Evolutionary conservation across 179 eudicot species (phyloP).

Genomic region (Heliamphora pulchella): DNA sequence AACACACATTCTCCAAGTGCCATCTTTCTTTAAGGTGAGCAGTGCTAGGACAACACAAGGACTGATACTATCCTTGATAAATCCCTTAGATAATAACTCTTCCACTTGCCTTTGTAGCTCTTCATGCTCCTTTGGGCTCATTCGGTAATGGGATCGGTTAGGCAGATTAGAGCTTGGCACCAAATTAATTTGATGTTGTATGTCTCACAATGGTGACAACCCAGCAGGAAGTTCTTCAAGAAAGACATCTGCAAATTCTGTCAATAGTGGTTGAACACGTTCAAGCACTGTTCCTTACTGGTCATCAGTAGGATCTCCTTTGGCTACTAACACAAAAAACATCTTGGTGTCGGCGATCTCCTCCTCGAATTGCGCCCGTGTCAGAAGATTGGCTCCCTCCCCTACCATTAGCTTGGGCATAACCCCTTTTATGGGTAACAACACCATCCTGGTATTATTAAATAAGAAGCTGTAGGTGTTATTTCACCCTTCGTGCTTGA

Average conservation of each 20-base stretch:
- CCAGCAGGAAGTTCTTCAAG: not conserved
- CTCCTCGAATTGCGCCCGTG: not conserved
- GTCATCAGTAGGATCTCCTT: too few relatives aligned
- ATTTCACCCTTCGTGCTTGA: not conserved
- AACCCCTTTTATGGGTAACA: accelerated
- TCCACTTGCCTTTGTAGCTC: not conserved
- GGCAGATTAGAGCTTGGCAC: not conserved
- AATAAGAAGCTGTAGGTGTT: not conserved
- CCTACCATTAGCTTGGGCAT: too few relatives aligned
- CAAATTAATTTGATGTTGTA: not conserved
- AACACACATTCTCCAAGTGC: not conserved
- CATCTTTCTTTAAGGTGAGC: not conserved
- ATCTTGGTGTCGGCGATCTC: not conserved
- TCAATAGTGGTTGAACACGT: not conserved
- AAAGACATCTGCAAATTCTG: not conserved
- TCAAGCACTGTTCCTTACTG: too few relatives aligned
- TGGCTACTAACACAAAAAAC: too few relatives aligned
- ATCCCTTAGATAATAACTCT: not conserved
- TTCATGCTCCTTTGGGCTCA: not conserved
- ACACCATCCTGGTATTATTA: not conserved
- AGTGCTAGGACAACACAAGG: not conserved
- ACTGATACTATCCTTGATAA: not conserved
- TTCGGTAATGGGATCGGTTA: not conserved
- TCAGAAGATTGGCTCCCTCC: too few relatives aligned
- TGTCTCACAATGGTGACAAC: not conserved